phyloP scores from a whole-genome alignment of 331 rosid genomes.

The Quercus tomentella region DNA sequence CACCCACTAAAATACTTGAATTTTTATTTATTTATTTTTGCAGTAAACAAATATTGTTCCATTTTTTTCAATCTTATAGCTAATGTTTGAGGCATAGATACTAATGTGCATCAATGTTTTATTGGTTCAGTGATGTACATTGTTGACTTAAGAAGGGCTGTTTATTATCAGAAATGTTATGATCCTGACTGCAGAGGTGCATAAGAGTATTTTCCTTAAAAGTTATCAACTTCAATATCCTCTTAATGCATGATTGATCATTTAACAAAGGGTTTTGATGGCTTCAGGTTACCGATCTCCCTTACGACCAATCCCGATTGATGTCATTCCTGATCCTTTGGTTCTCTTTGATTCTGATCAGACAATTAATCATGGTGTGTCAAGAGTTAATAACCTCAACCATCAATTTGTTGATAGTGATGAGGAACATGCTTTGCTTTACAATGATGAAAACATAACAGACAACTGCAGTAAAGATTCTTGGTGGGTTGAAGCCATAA shows the following conservation, averaged over 20 bases:
- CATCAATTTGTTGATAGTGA: slow-evolving; percentile 16
- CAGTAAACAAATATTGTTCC: background rate
- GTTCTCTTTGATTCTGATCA: slow-evolving; percentile 27
- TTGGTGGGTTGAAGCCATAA: slow-evolving; percentile 81
- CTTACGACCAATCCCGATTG: slow-evolving; percentile 56
- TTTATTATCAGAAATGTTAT: slow-evolving; percentile 87
- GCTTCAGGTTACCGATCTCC: slow-evolving; percentile 81
- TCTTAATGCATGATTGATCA: background rate
- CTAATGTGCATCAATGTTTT: slow-evolving; percentile 27
- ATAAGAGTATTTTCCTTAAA: background rate
- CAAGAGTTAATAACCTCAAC: slow-evolving; percentile 16
- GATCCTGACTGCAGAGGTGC: slow-evolving; percentile 98
- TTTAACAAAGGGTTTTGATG: slow-evolving; percentile 19
- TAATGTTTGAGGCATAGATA: slow-evolving; percentile 5
- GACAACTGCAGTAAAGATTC: slow-evolving; percentile 41
- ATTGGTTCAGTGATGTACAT: slow-evolving; percentile 71
- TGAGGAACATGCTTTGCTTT: slow-evolving; percentile 14
- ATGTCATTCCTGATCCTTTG: slow-evolving; percentile 37
- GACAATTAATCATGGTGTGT: slow-evolving; percentile 27
- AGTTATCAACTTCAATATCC: background rate
- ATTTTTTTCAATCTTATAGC: slow-evolving; percentile 7
- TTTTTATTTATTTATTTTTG: background rate
- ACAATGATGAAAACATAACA: slow-evolving; percentile 22
- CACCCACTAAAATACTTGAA: too few species aligned
- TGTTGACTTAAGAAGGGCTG: slow-evolving; percentile 77